Base-by-base conservation (phyloP, 2,329 filamentous ascomycete species). In the Chrysoporthe austroafricana region DNA sequence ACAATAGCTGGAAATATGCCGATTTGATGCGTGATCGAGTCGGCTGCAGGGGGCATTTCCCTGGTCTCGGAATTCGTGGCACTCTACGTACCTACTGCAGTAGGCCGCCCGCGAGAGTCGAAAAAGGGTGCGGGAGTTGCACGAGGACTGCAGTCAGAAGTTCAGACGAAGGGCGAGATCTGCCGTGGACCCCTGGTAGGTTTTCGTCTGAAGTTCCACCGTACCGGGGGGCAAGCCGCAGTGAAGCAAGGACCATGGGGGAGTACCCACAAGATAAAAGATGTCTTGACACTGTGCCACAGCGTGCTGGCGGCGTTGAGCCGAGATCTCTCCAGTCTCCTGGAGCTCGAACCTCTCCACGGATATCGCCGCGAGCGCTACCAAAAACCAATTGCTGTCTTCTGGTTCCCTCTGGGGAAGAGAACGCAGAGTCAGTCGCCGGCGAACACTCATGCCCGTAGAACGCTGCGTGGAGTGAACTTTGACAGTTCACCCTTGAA, bases 191-290 rank as follows among this genome's bases (percentile, higher is more conserved):
- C 67, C 64, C 60, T 62, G 67, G 62, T 50, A 67, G 56, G 57
- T 64, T 69, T 62, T 69, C 65, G 67, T 69, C 67, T 64, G 57
- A 69, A 64, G 67, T 9, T 32, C 67, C 67, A 64, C 46, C 34
- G 16, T 64, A 61, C 56, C 64, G 64, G 58, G 67, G 67, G 67
- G 46, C 43, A 67, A 2, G 67, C 64, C 36, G 64, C 54, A 59
- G 48, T 21, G 16, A 60, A 21, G 60, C 64, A 69, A 63, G 64
- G 64, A 34, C 54, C 34, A 36, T 57, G 54, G 34, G 54, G 54
- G 21, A 39, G 54, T 13, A 39, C n/a, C 16, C 26, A 54, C n/a
- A 18, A 11, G 46, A 56, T 16, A 21, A 36, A 50, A 44, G 32
- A 44, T 61, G 59, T 48, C 26, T 61, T 48, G 42, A n/a, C 59